Base-by-base conservation (phyloP, 768 basidiomycete genomes). In the Boletus insuetus region DNA sequence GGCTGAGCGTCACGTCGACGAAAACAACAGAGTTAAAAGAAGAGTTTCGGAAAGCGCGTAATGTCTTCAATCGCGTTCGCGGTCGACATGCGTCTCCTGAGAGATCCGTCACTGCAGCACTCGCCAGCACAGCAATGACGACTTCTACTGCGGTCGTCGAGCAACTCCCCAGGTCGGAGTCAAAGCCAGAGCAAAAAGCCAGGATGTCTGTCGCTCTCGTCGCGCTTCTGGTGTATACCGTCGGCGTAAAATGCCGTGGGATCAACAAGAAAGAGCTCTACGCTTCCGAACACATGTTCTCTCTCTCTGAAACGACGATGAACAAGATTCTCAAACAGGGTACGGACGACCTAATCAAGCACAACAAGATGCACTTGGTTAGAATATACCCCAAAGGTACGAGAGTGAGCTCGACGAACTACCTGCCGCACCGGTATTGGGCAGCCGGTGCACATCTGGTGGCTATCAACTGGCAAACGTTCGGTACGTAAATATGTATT, bases 391-490 rank as follows among this genome's bases (percentile, higher is more conserved):
- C 95, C 0, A 88, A 87, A 63, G 94, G 91, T 1, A 83, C 78
- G 29, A 74, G 95, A 38, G 77, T 98, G 34, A 86, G 77, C 55
- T 94, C 90, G 59, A 85, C 85, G 22, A 98, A 98, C 65, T 98
- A 87, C 63, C 81, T 89, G 58, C 95, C 95, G 8, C 86, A 94
- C 70, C 80, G 85, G 17, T 94, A 85, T 67, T 99, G 96, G 96
- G 83, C 85, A 1, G 85, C 85, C 3, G 96, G 96, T 0, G 82
- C 85, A 13, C 95, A 98, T 69, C 72, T 98, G 6, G 94, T 94
- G 0, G 94, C 96, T 9, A 79, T 99, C 51, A 99, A 99, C 70
- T 98, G 94, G 94, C 96, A 99, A 72, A 98, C 94, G 0, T 86
- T 86, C 60, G 94, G 94, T 95, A 65, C 52, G 85, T 76, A 14